Evolutionary conservation across 2,329 filamentous ascomycete genomes (phyloP), one percentile per base, ranked within the genome.

Genomic region (Leptographium lundbergii): DNA sequence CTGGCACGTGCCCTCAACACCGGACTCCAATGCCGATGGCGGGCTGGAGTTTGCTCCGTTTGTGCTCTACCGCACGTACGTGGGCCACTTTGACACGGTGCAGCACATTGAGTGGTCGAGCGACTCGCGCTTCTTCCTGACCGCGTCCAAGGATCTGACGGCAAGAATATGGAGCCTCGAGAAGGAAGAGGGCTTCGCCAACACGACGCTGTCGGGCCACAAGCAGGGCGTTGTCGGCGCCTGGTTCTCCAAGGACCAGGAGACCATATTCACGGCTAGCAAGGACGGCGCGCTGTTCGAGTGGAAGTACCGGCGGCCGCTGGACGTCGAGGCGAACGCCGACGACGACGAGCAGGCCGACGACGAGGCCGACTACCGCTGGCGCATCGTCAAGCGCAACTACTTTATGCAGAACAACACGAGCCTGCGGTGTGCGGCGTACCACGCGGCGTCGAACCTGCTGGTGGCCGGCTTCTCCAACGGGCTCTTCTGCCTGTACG

Each of bases 401-500:
- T 99, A 91, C 72, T 97, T 97, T 73, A 87, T 94, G 84, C 94
- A 96, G 69, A 88, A 88, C 65, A 87, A 87, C 62, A 87, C 92
- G 1, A 87, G 89, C 65, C 82, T 97, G 47, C 89, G 88, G 65
- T 97, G 92, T 67, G 89, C 91, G n/a, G 83, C 87, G 32, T 99
- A 91, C 70, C 94, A 99, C 66, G 76, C 91, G 0, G 79, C 85
- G 45, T 89, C 91, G 0, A 94, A 92, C 69, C 77, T 99, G n/a
- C 75, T 99, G n/a, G 91, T 99, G 1, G 90, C 90, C 19, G 94
- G 94, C 9, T 97, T 99, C 70, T 96, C 91, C 3, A 95, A 95
- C 67, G 94, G 94, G 39, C 77, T 95, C 9, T 99, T 99, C 71
- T 89, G 89, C 25, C 79, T 99, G 7, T 96, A 99, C 73, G 94